Conservation (phyloP, 2,329 filamentous ascomycete species). For the Trichoderma harzianum region DNA sequence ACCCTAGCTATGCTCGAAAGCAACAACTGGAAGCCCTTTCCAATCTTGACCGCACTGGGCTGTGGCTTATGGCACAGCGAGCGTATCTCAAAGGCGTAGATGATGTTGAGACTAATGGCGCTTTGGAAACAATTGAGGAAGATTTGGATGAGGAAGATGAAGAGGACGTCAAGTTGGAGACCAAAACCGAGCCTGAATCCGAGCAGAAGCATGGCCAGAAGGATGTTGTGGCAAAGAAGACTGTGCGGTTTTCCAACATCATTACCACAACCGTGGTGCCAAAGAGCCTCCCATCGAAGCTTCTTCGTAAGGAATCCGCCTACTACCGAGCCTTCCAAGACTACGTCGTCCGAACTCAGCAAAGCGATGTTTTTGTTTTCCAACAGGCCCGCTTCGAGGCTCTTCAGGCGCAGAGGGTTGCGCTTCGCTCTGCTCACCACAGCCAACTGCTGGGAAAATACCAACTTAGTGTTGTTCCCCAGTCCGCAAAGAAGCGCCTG, state of each 20-base stretch:
- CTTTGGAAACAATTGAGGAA: slow-evolving; percentile 35
- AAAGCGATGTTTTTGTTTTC: slow-evolving; percentile 77
- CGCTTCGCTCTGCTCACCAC: slow-evolving; percentile 67
- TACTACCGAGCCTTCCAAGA: slow-evolving; percentile 88
- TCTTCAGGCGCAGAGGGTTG: slow-evolving; percentile 77
- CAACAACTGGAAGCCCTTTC: slow-evolving; percentile 66
- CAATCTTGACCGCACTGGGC: slow-evolving; percentile 79
- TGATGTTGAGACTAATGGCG: slow-evolving; percentile 37
- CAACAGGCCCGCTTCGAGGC: slow-evolving; percentile 83
- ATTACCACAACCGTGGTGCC: slow-evolving; percentile 45
- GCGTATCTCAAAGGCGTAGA: slow-evolving; percentile 69
- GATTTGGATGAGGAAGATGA: slow-evolving; percentile 27
- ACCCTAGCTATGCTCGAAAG: slow-evolving; percentile 70
- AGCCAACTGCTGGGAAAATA: slow-evolving; percentile 83
- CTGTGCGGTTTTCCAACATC: slow-evolving; percentile 67
- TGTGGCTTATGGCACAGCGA: slow-evolving; percentile 82
- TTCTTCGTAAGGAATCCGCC: slow-evolving; percentile 64
- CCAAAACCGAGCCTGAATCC: slow-evolving; percentile 28
- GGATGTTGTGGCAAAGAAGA: slow-evolving; percentile 57
- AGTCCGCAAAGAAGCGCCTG: slow-evolving; percentile 67
- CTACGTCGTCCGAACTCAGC: slow-evolving; percentile 62
- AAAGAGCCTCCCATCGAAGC: slow-evolving; percentile 50
- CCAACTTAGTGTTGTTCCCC: slow-evolving; percentile 67
- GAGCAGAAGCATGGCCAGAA: slow-evolving; percentile 22
- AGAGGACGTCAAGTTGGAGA: slow-evolving; percentile 18